Percentiles rank a stretch among this genome's conserved stretches.
Evolutionary conservation across 495 filamentous ascomycete genomes (phyloP).

Genomic region (Neurospora tetrasperma): DNA sequence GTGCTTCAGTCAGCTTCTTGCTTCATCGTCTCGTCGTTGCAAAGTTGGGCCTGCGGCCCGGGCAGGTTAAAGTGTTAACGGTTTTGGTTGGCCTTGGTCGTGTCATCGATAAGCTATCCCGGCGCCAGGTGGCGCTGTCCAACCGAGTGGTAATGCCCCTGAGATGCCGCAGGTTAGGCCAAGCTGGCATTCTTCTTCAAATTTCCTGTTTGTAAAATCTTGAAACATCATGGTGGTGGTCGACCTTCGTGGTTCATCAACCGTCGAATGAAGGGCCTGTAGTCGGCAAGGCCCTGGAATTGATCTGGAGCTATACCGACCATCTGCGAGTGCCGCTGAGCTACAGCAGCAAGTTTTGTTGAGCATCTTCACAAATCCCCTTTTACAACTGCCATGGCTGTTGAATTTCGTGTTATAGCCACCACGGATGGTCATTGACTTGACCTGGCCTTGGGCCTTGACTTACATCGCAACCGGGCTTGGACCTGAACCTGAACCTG

Average conservation of each 20-base stretch:
- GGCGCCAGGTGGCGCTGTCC: neutral
- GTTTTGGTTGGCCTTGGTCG: neutral
- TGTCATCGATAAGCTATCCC: neutral
- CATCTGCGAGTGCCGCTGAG: neutral
- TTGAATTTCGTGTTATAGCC: neutral
- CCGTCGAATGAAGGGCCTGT: neutral
- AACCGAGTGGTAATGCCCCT: neutral
- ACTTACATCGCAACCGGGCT: neutral
- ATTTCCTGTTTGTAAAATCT: neutral
- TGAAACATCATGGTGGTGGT: neutral
- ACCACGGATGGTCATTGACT: neutral
- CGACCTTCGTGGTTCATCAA: neutral
- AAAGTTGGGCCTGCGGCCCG: neutral
- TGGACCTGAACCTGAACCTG: neutral
- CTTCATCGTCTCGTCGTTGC: neutral
- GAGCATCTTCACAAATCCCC: too few relatives aligned
- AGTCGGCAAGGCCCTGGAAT: neutral
- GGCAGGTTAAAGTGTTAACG: neutral
- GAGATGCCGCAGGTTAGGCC: neutral
- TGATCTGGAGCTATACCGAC: neutral
- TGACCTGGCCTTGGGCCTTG: neutral
- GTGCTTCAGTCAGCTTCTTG: neutral
- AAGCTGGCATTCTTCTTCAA: neutral
- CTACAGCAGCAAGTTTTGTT: too few relatives aligned
- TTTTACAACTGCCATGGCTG: neutral